A percentile compares a stretch with the other conserved stretches of the same genome.
Evolutionary conservation across 352 stramenopile species (phyloP).

Genomic region (Globisporangium barbulae): DNA sequence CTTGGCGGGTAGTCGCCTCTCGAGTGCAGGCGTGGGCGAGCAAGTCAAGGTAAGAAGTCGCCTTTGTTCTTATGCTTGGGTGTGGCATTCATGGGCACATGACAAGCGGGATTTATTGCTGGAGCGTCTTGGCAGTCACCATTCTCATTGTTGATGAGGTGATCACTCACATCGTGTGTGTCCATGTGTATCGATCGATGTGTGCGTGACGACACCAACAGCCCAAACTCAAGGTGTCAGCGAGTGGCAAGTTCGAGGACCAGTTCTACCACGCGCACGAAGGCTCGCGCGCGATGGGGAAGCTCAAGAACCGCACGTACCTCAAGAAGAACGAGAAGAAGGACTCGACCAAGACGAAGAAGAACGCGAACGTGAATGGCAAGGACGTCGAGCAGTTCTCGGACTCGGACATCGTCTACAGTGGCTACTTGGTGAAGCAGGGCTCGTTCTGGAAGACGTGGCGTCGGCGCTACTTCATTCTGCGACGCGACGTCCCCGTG

Average conservation of each 20-base stretch:
- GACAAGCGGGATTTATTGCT: not conserved
- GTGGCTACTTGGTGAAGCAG: constrained; percentile 80
- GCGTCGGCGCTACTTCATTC: constrained; percentile 79
- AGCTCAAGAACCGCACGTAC: constrained; percentile 75
- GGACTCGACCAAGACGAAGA: constrained; percentile 28
- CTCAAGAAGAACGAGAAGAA: constrained; percentile 44
- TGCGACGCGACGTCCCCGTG: constrained; percentile 68
- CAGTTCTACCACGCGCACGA: constrained; percentile 86
- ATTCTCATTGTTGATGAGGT: not conserved
- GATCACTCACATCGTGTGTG: not conserved
- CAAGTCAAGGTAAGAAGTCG: constrained; percentile 18
- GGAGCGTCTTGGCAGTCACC: not conserved
- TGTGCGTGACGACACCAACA: constrained; percentile 14
- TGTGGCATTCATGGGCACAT: not conserved
- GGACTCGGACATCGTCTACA: constrained; percentile 77
- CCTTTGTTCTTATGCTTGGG: not conserved
- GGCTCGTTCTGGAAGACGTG: constrained; percentile 89
- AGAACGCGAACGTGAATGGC: constrained; percentile 67
- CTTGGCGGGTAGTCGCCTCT: constrained; percentile 11
- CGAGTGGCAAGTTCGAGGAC: constrained; percentile 81
- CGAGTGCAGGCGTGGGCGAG: constrained; percentile 6
- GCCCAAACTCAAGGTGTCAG: constrained; percentile 74
- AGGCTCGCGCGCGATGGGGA: constrained; percentile 71
- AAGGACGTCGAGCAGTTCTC: constrained; percentile 86
- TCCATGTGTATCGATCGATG: not conserved